Conservation (phyloP, 1,139 yeast genomes). For the Pichia sp. region DNA sequence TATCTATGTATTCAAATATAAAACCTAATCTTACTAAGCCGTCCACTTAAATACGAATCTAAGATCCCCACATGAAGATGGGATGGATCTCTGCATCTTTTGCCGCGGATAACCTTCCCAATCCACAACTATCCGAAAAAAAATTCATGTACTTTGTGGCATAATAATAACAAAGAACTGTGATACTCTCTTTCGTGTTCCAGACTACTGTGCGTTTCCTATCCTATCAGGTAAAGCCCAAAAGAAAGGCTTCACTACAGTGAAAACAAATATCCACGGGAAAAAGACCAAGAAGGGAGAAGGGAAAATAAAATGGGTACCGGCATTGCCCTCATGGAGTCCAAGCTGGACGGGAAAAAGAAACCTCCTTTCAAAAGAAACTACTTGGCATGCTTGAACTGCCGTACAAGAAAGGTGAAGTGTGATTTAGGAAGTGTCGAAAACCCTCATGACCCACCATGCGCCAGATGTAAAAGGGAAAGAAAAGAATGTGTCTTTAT, state of each 20-base stretch:
- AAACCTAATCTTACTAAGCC: neutral
- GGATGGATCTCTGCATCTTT: neutral
- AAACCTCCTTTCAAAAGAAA: constrained; percentile 47
- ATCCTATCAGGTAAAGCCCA: too few relatives aligned
- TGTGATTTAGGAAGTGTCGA: constrained; percentile 80
- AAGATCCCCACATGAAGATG: neutral
- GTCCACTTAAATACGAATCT: neutral
- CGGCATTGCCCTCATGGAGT: constrained; percentile 1
- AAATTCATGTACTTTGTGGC: neutral
- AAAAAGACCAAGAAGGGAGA: neutral
- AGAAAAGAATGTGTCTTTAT: constrained; percentile 77
- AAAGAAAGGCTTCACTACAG: too few relatives aligned
- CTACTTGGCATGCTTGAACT: constrained; percentile 79
- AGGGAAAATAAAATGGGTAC: neutral
- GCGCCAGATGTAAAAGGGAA: constrained; percentile 80
- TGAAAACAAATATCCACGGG: neutral
- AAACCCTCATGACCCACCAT: constrained; percentile 74
- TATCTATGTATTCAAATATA: neutral
- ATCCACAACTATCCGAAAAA: neutral
- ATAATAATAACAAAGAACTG: too few relatives aligned
- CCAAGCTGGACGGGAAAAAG: constrained; percentile 4
- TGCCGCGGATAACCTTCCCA: constrained; percentile 2
- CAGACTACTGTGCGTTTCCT: too few relatives aligned
- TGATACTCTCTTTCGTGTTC: too few relatives aligned
- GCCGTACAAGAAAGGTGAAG: constrained; percentile 75